Percentiles rank a stretch among this genome's conserved stretches.
phyloP scores from a whole-genome alignment of 371 early-diverging fungal genomes.

The Coemansia sp. region DNA sequence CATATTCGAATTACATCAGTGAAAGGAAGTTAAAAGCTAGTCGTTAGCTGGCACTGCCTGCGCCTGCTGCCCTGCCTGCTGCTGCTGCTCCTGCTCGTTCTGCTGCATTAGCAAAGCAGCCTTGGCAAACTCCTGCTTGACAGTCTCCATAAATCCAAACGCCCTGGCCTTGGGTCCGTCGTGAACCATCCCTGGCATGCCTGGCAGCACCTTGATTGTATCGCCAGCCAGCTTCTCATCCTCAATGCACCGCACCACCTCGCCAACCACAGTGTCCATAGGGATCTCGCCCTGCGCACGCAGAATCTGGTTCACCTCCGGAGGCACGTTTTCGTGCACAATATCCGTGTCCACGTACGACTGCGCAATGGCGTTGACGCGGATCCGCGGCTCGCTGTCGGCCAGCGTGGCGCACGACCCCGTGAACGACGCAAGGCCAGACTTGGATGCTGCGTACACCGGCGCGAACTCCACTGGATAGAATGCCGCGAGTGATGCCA shows the following conservation, averaged over 20 bases:
- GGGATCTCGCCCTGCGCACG: constrained; percentile 7
- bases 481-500: constrained; percentile 71
- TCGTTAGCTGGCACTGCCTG: background rate
- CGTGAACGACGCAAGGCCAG: constrained; percentile 58
- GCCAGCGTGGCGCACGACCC: constrained; percentile 32
- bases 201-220: constrained; percentile 34
- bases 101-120: no score
- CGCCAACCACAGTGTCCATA: constrained; percentile 56
- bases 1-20: no score
- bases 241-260: constrained; percentile 62
- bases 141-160: constrained; percentile 13
- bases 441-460: constrained; percentile 77
- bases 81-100: no score
- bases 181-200: constrained; percentile 11
- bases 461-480: constrained; percentile 62
- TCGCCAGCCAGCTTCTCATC: constrained; percentile 56
- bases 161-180: constrained; percentile 39
- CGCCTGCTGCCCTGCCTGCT: no score
- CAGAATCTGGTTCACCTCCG: constrained; percentile 47
- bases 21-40: background rate
- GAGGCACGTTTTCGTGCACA: constrained; percentile 30
- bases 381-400: constrained; percentile 49
- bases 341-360: constrained; percentile 61
- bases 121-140: constrained; percentile 3
- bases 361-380: constrained; percentile 77